Conservation (phyloP, 192 early-diverging fungal species). For the Geranomyces michiganensis region DNA sequence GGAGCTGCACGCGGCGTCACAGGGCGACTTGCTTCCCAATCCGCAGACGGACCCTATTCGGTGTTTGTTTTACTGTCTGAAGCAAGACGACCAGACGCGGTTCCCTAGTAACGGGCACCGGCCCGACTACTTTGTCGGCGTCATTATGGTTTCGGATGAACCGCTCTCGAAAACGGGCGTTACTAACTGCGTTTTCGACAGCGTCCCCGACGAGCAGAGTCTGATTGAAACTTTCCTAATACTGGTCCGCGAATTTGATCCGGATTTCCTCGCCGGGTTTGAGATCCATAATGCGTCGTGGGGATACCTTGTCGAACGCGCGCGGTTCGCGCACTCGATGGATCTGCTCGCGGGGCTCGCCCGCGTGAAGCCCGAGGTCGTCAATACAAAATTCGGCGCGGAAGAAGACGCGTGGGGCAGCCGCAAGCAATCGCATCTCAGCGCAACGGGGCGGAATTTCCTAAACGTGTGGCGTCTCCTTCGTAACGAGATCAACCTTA, state of each 20-base stretch:
- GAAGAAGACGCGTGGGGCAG: conserved; percentile 62
- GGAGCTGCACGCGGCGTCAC: conserved; percentile 57
- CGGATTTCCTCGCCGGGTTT: conserved; percentile 87
- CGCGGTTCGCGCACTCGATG: conserved; percentile 35
- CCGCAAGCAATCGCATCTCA: conserved; percentile 66
- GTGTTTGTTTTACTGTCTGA: conserved; percentile 71
- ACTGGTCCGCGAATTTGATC: conserved; percentile 67
- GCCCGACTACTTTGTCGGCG: conserved; percentile 56
- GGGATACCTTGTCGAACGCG: conserved; percentile 80
- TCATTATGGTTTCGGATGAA: conserved; percentile 48
- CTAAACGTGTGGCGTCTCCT: conserved; percentile 90
- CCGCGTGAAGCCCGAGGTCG: conserved; percentile 40
- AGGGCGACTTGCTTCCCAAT: conserved; percentile 64
- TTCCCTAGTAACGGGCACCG: conserved; percentile 52
- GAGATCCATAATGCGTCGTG: conserved; percentile 85
- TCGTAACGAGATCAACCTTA: conserved; percentile 73
- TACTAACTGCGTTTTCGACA: conserved; percentile 39
- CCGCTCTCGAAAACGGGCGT: conserved; percentile 11
- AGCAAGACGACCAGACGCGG: conserved; percentile 47
- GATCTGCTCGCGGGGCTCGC: conserved; percentile 54
- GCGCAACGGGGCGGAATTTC: conserved; percentile 74
- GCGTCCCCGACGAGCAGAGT: conserved; percentile 54
- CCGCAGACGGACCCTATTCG: conserved; percentile 66
- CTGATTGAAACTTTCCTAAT: conserved; percentile 62
- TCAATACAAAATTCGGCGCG: conserved; percentile 41